Evolutionary conservation across 2,329 filamentous ascomycete genomes (phyloP).

Genomic region (Falciphora oryzae): DNA sequence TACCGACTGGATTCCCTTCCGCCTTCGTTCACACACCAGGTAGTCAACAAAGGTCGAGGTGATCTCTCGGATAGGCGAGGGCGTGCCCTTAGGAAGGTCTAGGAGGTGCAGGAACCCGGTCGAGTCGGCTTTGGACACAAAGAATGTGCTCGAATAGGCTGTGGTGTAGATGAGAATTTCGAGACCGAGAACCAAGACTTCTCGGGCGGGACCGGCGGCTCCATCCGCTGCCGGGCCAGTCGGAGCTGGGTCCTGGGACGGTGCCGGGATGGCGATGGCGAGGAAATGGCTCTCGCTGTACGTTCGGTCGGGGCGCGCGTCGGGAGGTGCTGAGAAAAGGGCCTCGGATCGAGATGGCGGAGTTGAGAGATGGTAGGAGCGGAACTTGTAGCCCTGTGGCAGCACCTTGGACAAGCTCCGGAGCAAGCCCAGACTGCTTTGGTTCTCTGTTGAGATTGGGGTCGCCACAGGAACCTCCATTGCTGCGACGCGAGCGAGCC

Average conservation of each 20-base stretch:
- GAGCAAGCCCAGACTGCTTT: slow-evolving; percentile 25
- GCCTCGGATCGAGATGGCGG: slow-evolving; percentile 68
- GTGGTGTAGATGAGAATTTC: slow-evolving; percentile 88
- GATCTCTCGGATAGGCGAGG: slow-evolving; percentile 69
- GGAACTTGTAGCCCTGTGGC: slow-evolving; percentile 53
- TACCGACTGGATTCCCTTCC: slow-evolving; percentile 62
- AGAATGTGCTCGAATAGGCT: slow-evolving; percentile 73
- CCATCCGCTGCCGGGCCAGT: neutral
- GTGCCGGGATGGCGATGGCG: slow-evolving; percentile 40
- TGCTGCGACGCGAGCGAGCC: neutral
- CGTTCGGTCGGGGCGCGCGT: slow-evolving; percentile 66
- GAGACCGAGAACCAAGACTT: slow-evolving; percentile 73
- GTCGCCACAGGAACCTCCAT: neutral
- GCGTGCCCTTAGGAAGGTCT: slow-evolving; percentile 52
- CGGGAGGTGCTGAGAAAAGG: slow-evolving; percentile 73
- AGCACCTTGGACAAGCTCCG: slow-evolving; percentile 43
- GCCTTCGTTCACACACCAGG: slow-evolving; percentile 61
- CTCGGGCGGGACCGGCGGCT: slow-evolving; percentile 21
- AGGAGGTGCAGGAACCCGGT: slow-evolving; percentile 76
- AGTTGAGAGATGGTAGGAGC: slow-evolving; percentile 81
- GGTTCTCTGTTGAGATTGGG: slow-evolving; percentile 7
- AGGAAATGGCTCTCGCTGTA: slow-evolving; percentile 81
- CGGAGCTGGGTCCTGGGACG: neutral
- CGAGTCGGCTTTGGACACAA: slow-evolving; percentile 95
- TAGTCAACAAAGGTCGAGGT: slow-evolving; percentile 71